Base-by-base conservation (phyloP, 2,329 filamentous ascomycete genomes). In the Curvularia hawaiiensis region DNA sequence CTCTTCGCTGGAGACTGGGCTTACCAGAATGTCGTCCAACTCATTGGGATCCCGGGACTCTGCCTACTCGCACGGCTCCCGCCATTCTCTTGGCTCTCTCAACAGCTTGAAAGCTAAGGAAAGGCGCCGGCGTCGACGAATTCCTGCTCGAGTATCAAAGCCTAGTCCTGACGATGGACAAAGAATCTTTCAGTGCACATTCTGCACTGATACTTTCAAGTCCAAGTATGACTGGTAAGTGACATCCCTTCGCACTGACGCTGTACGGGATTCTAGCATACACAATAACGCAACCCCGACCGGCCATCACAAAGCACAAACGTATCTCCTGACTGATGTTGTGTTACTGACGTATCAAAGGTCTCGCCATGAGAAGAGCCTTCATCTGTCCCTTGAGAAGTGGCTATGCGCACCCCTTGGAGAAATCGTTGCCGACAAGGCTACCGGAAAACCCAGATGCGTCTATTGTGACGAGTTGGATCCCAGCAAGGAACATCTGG, bases 381-480 rank as follows among this genome's bases (percentile, higher is more conserved):
- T 77, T 6, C 75, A 77, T 49, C 52, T 77, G 2, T 76, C 73
- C 0, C 62, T 77, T 3, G 75, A 77, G 54, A 77, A 77, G 46
- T 77, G 75, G 75, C 84, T 84, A 9, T 88, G 86, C 65, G 83
- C 84, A 31, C 85, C 85, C 2, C 72, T 82, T 4, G 86, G 86
- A 6, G 82, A 82, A 4, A 73, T 87, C 35, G 84, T 88, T 26
- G 75, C 74, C 55, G 82, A 85, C 2, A 83, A 86, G 31, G 69
- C 79, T 2, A 87, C 82, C n/a, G 85, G 85, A 28, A 76, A 82
- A 62, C 79, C 79, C 51, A 78, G 81, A 49, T 88, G 86, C 69
- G 84, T 84, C 1, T 88, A 86, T 67, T 88, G 86, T 70, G 80
- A 81, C 52, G 77, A 77, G 18, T 65, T 79, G 24, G 80, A 87